These are phyloP conservation scores for Rhizophagus prolifer DNA, from an alignment of 192 early-diverging fungal species.

Conservation along the genomic window DNA sequence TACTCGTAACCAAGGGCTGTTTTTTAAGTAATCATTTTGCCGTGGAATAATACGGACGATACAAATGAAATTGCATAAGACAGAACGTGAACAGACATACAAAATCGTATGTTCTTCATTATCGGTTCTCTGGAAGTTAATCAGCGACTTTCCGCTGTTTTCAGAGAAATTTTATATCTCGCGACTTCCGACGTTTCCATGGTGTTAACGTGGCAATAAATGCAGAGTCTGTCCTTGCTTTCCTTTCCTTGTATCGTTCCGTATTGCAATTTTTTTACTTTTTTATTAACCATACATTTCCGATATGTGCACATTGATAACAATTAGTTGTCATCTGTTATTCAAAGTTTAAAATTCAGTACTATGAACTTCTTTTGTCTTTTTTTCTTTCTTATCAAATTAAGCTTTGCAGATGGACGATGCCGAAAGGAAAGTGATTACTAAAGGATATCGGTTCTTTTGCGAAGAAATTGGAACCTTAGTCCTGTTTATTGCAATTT, in stretches of 20 bases:
- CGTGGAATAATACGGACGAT: not conserved
- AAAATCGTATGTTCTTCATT: not conserved
- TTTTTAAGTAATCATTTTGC: not conserved
- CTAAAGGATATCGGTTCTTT: not conserved
- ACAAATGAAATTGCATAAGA: conserved; percentile 5
- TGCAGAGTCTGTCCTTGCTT: conserved; percentile 5
- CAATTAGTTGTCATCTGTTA: not conserved
- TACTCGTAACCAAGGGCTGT: not conserved
- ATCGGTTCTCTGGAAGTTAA: not conserved
- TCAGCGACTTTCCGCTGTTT: not conserved
- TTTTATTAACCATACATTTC: conserved; percentile 14
- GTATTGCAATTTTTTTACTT: conserved; percentile 6
- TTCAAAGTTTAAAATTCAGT: not conserved
- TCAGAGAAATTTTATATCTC: not conserved
- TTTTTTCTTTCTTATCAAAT: not conserved
- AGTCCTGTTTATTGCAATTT: not conserved
- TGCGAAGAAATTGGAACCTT: not conserved
- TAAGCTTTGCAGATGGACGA: not conserved
- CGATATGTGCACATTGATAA: not conserved
- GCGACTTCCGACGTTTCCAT: not conserved
- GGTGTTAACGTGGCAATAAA: not conserved
- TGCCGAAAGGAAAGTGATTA: not conserved
- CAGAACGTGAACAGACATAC: not conserved
- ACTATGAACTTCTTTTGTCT: not conserved
- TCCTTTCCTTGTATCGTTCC: conserved; percentile 16